phyloP scores from a whole-genome alignment of 441 rosid genomes.

The Mallotus repandus region DNA sequence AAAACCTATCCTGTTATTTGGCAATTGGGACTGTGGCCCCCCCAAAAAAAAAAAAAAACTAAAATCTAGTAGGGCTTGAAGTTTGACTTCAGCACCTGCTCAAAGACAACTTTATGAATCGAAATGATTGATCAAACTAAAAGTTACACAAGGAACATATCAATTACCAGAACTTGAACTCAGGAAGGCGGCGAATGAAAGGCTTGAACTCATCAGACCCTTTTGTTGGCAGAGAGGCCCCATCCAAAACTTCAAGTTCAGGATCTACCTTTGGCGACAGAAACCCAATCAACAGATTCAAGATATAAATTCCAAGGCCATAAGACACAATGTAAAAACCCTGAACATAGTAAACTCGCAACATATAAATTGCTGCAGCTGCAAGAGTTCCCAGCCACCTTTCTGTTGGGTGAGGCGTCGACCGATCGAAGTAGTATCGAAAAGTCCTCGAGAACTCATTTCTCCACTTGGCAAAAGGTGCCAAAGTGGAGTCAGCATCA shows the following conservation, averaged over 20 bases:
- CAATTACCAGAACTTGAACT: slow-evolving; percentile 36
- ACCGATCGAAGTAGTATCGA: slow-evolving; percentile 32
- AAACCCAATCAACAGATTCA: slow-evolving; percentile 37
- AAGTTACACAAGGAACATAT: neutral
- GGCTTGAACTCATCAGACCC: slow-evolving; percentile 35
- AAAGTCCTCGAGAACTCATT: slow-evolving; percentile 26
- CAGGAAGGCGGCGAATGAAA: slow-evolving; percentile 34
- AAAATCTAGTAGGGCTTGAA: neutral
- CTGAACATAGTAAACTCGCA: slow-evolving; percentile 30
- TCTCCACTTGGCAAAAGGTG: slow-evolving; percentile 29
- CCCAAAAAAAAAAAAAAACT: too few relatives aligned
- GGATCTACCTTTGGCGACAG: slow-evolving; percentile 37
- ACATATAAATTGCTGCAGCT: slow-evolving; percentile 22
- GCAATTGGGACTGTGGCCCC: too few relatives aligned
- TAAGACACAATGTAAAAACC: slow-evolving; percentile 34
- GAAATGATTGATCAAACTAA: neutral
- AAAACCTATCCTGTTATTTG: neutral
- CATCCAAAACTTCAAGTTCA: slow-evolving; percentile 33
- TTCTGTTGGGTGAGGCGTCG: slow-evolving; percentile 27
- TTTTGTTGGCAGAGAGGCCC: slow-evolving; percentile 31
- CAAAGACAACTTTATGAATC: neutral
- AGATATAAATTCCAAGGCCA: slow-evolving; percentile 33
- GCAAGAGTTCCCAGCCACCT: slow-evolving; percentile 36
- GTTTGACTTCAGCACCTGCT: neutral
- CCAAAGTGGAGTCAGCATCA: slow-evolving; percentile 25